phyloP scores from a whole-genome alignment of 129 eudicot species.

The Flaveria robusta region DNA sequence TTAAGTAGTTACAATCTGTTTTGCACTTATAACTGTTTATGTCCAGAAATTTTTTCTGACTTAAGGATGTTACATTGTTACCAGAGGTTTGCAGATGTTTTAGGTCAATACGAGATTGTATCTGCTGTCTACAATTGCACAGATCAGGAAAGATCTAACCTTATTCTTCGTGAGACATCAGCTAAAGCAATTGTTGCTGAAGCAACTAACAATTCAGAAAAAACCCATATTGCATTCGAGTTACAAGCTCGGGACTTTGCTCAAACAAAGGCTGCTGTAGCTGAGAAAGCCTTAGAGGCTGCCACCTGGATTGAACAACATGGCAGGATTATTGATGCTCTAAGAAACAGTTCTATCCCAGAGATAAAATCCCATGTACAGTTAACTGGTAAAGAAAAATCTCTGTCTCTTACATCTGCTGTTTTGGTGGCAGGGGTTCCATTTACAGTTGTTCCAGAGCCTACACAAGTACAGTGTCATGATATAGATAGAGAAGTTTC shows the following conservation, averaged over 20 bases:
- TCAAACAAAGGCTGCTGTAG: slow-evolving; percentile 67
- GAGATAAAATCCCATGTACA: slow-evolving; percentile 53
- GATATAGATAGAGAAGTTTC: slow-evolving; percentile 90
- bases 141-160: slow-evolving; percentile 86
- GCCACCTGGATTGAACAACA: slow-evolving; percentile 89
- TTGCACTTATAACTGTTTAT: slow-evolving; percentile 21
- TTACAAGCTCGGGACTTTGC: slow-evolving; percentile 72
- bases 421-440: slow-evolving; percentile 95
- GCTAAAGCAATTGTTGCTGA: slow-evolving; percentile 79
- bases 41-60: slow-evolving; percentile 17
- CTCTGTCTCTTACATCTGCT: slow-evolving; percentile 79
- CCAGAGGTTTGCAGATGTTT: slow-evolving; percentile 73
- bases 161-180: slow-evolving; percentile 70
- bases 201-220: slow-evolving; percentile 72
- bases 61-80: slow-evolving; percentile 23
- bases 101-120: slow-evolving; percentile 77
- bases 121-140: slow-evolving; percentile 57
- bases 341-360: slow-evolving; percentile 79
- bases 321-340: slow-evolving; percentile 80
- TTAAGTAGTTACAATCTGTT: slow-evolving; percentile 23
- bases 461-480: slow-evolving; percentile 95
- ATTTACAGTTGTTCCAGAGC: slow-evolving; percentile 92
- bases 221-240: slow-evolving; percentile 58
- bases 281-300: slow-evolving; percentile 85
- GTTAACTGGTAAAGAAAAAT: slow-evolving; percentile 57